Percentiles rank a stretch among this genome's conserved stretches.
These are phyloP conservation scores for Fremontodendron californicum DNA, from an alignment of 345 rosid genomes.

Conservation along the genomic window DNA sequence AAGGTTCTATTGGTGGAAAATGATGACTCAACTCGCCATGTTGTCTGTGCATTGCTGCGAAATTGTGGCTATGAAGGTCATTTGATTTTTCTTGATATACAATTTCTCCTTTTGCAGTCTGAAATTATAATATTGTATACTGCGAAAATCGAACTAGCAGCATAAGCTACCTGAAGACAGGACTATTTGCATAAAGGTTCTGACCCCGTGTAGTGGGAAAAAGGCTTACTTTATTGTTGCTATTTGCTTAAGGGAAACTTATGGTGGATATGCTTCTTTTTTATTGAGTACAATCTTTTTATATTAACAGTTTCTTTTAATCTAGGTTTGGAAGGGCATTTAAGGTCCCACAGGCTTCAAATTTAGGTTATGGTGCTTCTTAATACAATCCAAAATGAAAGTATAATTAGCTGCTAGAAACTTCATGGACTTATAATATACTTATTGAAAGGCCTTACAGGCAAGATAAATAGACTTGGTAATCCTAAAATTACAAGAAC, in stretches of 20 bases:
- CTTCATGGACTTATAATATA: background rate
- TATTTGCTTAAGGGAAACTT: background rate
- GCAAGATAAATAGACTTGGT: background rate
- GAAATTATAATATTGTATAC: background rate
- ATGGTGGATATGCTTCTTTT: no score
- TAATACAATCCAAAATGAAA: background rate
- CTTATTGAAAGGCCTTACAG: background rate
- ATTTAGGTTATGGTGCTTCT: background rate
- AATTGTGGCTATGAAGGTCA: slow-evolving; percentile 47
- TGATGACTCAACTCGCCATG: slow-evolving; percentile 43
- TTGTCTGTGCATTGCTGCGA: slow-evolving; percentile 36
- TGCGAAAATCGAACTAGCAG: background rate
- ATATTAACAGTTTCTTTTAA: background rate
- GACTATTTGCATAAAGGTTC: background rate
- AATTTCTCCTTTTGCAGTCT: background rate
- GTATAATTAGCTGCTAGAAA: background rate
- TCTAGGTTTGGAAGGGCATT: no score
- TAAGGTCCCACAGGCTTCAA: background rate
- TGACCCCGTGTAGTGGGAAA: background rate
- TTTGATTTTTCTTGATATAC: background rate
- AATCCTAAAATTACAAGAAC: background rate
- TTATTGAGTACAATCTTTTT: background rate
- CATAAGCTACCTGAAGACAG: background rate
- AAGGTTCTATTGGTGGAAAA: slow-evolving; percentile 47
- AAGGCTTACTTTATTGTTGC: background rate